Base-by-base conservation (phyloP, 2,329 filamentous ascomycete genomes). In the Aureobasidium sp. region DNA sequence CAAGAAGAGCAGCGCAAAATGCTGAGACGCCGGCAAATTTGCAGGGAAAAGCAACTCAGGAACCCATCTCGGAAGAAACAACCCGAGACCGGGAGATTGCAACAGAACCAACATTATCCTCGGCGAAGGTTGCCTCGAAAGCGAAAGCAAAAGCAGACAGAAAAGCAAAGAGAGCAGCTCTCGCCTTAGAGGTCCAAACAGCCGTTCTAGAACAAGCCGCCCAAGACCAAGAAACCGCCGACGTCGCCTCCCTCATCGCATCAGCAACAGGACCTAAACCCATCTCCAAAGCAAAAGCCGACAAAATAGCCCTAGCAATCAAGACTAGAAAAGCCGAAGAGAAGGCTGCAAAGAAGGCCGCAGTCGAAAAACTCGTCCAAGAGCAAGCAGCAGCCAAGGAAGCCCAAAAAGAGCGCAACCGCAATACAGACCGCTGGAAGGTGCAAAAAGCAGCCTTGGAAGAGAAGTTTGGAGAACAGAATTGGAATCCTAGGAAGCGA, bases 401-500 rank as follows among this genome's bases (percentile, higher is more conserved):
- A 42, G 49, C 25, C 6, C 42, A 62, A 44, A 62, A 64, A 13
- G 57, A 49, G n/a, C 57, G 57, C 6, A 49, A 49, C n/a, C 44
- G 41, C n/a, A 50, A 30, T 3, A 16, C 66, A 16, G 82, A 86
- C 65, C 63, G 69, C 3, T 97, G 94, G 94, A 81, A 84, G 71
- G 73, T 83, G 15, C 88, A 97, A 66, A 97, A 96, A 72, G 77
- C 77, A 1, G 88, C 86, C 0, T 75, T 95, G 39, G 83, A 86
- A 68, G 75, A 83, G 64, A 99, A 97, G 70, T 94, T 97, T 66
- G 85, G 85, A 1, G 83, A 87, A 8, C 85, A 76, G 42, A 77
- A 87, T 10, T 99, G 93, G 92, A 81, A 82, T 32, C 93, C 94
- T 34, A 82, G 83, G 53, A 97, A 96, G 74, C 87, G 87, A 63